Conservation (phyloP, 2,329 filamentous ascomycete genomes). For the Conoideocrella luteorostrata region DNA sequence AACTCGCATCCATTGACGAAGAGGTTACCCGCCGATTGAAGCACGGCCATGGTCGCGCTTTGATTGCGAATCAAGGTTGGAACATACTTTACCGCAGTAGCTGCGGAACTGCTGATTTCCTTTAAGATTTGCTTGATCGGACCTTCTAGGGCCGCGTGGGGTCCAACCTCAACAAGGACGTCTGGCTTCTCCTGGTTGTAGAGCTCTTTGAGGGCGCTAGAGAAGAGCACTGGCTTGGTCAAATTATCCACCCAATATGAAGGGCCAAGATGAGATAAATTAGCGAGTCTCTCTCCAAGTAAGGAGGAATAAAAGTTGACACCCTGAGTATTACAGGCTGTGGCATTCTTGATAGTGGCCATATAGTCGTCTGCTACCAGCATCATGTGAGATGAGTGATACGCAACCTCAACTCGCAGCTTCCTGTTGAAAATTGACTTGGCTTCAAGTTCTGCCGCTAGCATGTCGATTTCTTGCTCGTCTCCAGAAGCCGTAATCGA, state of each 20-base stretch:
- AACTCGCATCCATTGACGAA: conserved; percentile 38
- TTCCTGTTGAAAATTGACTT: conserved; percentile 40
- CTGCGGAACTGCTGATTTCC: conserved; percentile 32
- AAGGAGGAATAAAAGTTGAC: conserved; percentile 42
- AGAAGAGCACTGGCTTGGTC: conserved; percentile 37
- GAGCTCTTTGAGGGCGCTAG: conserved; percentile 25
- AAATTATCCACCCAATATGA: conserved; percentile 41
- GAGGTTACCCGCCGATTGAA: conserved; percentile 37
- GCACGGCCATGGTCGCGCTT: conserved; percentile 37
- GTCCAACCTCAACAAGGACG: conserved; percentile 37
- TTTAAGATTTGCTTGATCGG: conserved; percentile 46
- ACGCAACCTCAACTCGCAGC: conserved; percentile 44
- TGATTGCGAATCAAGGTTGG: conserved; percentile 46
- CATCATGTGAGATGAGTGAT: conserved; percentile 50
- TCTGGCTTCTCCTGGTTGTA: conserved; percentile 20
- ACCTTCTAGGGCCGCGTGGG: conserved; percentile 42
- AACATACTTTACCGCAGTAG: conserved; percentile 34
- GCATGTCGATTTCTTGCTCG: conserved; percentile 33
- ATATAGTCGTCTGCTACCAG: conserved; percentile 41
- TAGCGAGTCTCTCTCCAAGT: conserved; percentile 28
- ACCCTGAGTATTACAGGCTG: conserved; percentile 18
- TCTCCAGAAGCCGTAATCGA: conserved; percentile 47
- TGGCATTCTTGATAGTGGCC: conserved; percentile 21
- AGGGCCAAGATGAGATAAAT: conserved; percentile 31
- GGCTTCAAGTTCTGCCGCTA: conserved; percentile 31